A percentile compares a stretch with the other conserved stretches of the same genome.
phyloP scores from a whole-genome alignment of 495 filamentous ascomycete species.

The Penicillium cosmopolitanum region DNA sequence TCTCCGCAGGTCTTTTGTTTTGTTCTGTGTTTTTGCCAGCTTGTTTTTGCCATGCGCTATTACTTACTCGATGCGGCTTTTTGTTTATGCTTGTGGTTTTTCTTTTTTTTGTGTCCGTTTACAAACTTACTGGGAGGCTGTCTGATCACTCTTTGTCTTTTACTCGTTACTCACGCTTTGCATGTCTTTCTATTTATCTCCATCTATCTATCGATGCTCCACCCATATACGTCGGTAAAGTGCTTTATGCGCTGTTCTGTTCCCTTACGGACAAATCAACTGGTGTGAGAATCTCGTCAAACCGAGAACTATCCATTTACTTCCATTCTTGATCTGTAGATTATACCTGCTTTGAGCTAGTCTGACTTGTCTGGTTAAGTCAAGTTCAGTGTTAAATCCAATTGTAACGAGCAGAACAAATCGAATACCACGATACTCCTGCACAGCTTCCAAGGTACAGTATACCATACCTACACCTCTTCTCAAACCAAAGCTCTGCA shows the following conservation, averaged over 20 bases:
- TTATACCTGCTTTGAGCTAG: too few relatives aligned
- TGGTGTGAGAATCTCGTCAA: too few relatives aligned
- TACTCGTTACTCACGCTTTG: slow-evolving; percentile 3
- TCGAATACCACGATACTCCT: too few relatives aligned
- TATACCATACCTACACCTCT: too few relatives aligned
- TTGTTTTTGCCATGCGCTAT: slow-evolving; percentile 3
- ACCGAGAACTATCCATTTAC: too few relatives aligned
- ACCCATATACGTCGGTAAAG: background rate
- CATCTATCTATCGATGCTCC: background rate
- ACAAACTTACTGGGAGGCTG: slow-evolving; percentile 43
- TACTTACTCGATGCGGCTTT: slow-evolving; percentile 5
- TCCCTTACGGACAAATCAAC: too few relatives aligned
- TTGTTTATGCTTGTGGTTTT: slow-evolving; percentile 22
- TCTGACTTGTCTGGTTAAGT: too few relatives aligned
- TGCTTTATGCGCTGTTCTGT: background rate
- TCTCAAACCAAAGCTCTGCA: too few relatives aligned
- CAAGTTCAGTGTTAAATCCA: too few relatives aligned
- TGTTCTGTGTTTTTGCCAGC: slow-evolving; percentile 10
- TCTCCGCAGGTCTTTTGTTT: background rate
- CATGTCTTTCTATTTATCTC: background rate
- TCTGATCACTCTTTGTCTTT: slow-evolving; percentile 46
- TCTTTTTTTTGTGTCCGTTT: slow-evolving; percentile 10
- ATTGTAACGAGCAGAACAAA: too few relatives aligned
- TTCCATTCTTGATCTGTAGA: too few relatives aligned
- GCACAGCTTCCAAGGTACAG: too few relatives aligned